phyloP scores from a whole-genome alignment of 1,139 yeast species.

The Saccharomycopsis hybrid region DNA sequence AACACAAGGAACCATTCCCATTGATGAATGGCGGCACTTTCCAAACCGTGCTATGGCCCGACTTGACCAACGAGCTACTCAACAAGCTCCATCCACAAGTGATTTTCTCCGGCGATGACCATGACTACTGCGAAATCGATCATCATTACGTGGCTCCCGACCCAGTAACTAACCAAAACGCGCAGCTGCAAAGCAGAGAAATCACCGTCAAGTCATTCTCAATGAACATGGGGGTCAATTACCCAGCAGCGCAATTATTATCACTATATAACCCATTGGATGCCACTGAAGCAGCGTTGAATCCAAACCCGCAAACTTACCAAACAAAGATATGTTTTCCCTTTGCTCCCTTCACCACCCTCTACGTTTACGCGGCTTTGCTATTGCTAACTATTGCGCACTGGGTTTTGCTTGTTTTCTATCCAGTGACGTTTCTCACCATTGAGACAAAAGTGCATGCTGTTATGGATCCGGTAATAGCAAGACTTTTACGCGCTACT shows the following conservation, averaged over 20 bases:
- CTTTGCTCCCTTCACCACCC: slow-evolving; percentile 16
- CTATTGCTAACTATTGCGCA: slow-evolving; percentile 9
- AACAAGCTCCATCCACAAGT: slow-evolving; percentile 54
- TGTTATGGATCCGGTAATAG: not conserved
- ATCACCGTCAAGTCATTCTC: slow-evolving; percentile 84
- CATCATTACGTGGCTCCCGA: slow-evolving; percentile 39
- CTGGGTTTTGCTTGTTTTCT: slow-evolving; percentile 8
- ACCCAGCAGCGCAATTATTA: slow-evolving; percentile 81
- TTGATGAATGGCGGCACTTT: slow-evolving; percentile 71
- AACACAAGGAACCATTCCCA: slow-evolving; percentile 57
- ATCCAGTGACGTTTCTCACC: slow-evolving; percentile 1
- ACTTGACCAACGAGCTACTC: slow-evolving; percentile 52
- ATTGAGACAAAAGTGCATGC: not conserved
- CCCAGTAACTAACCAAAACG: slow-evolving; percentile 9
- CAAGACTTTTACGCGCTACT: not conserved
- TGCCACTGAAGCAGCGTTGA: slow-evolving; percentile 3
- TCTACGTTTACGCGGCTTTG: slow-evolving; percentile 12
- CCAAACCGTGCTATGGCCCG: slow-evolving; percentile 64
- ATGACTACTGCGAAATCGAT: slow-evolving; percentile 80
- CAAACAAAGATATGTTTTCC: slow-evolving; percentile 18
- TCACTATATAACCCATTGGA: slow-evolving; percentile 47
- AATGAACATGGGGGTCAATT: slow-evolving; percentile 83
- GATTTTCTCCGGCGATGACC: slow-evolving; percentile 91
- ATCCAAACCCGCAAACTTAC: not conserved
- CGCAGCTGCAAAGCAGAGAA: slow-evolving; percentile 34